These are phyloP conservation scores for Fraxinus pennsylvanica DNA, from an alignment of 257 asterid genomes.

Conservation along the genomic window DNA sequence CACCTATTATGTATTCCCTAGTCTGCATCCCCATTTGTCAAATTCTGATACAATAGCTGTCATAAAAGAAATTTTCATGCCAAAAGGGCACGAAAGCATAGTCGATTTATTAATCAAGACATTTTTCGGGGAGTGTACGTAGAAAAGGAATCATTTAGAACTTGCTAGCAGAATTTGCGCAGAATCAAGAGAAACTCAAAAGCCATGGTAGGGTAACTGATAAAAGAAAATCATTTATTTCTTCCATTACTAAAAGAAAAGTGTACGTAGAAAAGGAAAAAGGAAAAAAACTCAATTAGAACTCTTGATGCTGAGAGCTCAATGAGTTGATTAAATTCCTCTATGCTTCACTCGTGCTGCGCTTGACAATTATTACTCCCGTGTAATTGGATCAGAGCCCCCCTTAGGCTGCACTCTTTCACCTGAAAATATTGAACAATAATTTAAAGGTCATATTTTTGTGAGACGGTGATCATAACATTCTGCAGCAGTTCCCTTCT, in stretches of 20 bases:
- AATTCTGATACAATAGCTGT: no score
- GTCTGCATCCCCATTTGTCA: no score
- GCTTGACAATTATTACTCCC: constrained; percentile 8
- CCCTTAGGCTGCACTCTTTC: constrained; percentile 50
- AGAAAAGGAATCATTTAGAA: no score
- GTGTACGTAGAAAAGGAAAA: background rate
- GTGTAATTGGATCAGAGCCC: constrained; percentile 25
- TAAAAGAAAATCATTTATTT: background rate
- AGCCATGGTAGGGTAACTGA: background rate
- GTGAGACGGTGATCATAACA: background rate
- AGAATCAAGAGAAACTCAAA: background rate
- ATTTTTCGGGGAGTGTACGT: no score
- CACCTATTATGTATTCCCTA: no score
- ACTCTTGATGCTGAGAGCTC: background rate
- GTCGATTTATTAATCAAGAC: no score
- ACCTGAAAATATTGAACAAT: constrained; percentile 27
- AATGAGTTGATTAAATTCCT: background rate
- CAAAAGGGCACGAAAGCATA: no score
- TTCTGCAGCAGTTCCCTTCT: background rate
- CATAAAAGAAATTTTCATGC: no score
- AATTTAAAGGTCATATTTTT: constrained; percentile 1
- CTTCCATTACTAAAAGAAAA: background rate
- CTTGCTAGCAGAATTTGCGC: background rate
- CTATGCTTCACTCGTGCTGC: constrained; percentile 10
- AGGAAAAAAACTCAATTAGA: background rate